Evolutionary conservation across 306 rosid species (phyloP).

Genomic region (Rosa lucieae): DNA sequence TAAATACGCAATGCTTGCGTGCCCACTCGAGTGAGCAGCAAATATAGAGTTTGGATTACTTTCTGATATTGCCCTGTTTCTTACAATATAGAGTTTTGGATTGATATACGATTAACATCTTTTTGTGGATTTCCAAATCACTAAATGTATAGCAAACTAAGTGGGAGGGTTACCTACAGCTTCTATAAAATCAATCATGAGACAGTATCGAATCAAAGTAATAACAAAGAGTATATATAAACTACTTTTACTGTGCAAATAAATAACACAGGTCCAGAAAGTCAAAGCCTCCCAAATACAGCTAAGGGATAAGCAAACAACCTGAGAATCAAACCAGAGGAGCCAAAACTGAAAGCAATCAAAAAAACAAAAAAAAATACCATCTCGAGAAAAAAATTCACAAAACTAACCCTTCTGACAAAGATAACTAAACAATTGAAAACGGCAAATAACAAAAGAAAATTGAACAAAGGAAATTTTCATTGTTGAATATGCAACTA

Average conservation of each 20-base stretch:
- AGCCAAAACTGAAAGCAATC: neutral
- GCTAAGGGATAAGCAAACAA: neutral
- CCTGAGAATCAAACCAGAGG: neutral
- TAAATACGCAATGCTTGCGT: no score
- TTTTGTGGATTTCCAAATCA: neutral
- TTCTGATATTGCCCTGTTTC: no score
- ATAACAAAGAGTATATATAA: neutral
- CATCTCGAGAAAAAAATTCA: neutral
- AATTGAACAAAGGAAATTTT: neutral
- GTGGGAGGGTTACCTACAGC: neutral
- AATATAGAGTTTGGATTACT: no score
- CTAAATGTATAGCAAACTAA: neutral
- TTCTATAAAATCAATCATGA: neutral
- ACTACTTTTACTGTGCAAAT: neutral
- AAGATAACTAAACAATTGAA: neutral
- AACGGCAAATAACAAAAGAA: neutral
- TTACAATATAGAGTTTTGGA: neutral
- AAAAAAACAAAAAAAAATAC: neutral
- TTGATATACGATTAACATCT: no score
- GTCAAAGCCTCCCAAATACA: neutral
- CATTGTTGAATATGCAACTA: neutral
- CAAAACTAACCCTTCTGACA: neutral
- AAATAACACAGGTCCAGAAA: no score
- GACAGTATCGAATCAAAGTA: neutral
- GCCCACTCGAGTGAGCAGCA: no score